Evolutionary conservation across 2,329 filamentous ascomycete species (phyloP), one percentile per base, ranked within the genome.

Genomic region (Fusarium sp.): DNA sequence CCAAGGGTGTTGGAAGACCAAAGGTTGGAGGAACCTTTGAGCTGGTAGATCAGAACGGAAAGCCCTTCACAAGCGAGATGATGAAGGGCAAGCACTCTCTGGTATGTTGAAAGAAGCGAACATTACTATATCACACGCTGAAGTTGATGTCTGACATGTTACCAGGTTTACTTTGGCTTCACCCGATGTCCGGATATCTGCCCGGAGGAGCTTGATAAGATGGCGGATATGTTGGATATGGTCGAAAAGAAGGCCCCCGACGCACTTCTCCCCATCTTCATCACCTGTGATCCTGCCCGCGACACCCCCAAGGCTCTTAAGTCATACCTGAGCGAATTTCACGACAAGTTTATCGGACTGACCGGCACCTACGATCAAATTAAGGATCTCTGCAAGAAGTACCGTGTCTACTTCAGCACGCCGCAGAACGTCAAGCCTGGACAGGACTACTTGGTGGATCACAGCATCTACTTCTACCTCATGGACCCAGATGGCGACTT

Each of bases 401-500:
- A 98, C 81, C 87, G 96, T 21, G 96, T 99, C 57, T 99, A 99
- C 83, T 99, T 99, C 77, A 96, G 92, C 77, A 99, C 96, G 49
- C 96, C 96, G 34, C 85, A 89, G 74, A 88, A 94, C 69, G 93
- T 98, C 59, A 91, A 94, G 84, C 91, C 94, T 2, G 96, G 95
- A 2, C 92, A 98, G 84, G 96, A 99, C 81, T 99, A 99, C 79
- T 81, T 99, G 74, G 96, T 99, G 14, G 96, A 99, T 80, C 96
- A 99, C 83, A 98, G 94, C 80, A 99, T 99, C 74, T 99, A 99
- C 85, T 99, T 99, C 77, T 99, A 99, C 81, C 83, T 99, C 73
- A 99, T 99, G 96, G 96, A 98, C 79, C 96, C 96, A 0, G 94
- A 98, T 74, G 95, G 95, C 21, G 94, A 99, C 79, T 99, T 99